phyloP scores from a whole-genome alignment of 2,329 filamentous ascomycete genomes.

The Trichoderma sp. region DNA sequence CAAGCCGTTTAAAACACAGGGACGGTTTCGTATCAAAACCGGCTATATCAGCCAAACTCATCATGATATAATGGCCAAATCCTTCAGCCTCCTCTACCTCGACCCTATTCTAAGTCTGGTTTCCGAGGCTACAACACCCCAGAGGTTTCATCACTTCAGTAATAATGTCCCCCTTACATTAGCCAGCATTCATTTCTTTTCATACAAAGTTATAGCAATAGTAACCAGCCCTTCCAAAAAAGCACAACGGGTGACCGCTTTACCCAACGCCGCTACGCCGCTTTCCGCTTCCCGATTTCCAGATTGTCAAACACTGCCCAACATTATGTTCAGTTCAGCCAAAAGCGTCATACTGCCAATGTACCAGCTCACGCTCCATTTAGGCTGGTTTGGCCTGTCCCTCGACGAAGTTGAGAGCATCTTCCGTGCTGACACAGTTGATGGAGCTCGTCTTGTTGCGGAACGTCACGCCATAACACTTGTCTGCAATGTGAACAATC shows the following conservation, averaged over 20 bases:
- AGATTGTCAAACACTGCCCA: neutral
- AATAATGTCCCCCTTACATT: neutral
- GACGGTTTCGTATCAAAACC: neutral
- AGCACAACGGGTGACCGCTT: conserved; percentile 13
- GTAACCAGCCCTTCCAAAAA: conserved; percentile 8
- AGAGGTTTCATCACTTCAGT: neutral
- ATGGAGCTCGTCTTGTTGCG: conserved; percentile 92
- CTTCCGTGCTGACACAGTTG: conserved; percentile 81
- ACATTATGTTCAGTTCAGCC: neutral
- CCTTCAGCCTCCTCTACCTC: neutral
- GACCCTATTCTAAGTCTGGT: neutral
- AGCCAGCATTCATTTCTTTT: neutral
- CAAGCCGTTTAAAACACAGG: neutral
- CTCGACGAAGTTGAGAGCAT: conserved; percentile 91
- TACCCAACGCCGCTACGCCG: conserved; percentile 19
- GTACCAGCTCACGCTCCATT: conserved; percentile 1
- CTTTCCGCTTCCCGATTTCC: conserved; percentile 8
- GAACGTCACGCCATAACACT: conserved; percentile 96
- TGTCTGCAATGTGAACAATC: conserved; percentile 92
- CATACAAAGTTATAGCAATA: conserved; percentile 4
- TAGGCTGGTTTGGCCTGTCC: conserved; percentile 57
- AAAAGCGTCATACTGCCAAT: neutral
- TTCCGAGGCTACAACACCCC: neutral
- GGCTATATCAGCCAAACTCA: neutral
- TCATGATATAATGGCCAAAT: neutral